Evolutionary conservation across 2,329 filamentous ascomycete species (phyloP), one percentile per base, ranked within the genome.

Genomic region (Juglanconis oblonga): DNA sequence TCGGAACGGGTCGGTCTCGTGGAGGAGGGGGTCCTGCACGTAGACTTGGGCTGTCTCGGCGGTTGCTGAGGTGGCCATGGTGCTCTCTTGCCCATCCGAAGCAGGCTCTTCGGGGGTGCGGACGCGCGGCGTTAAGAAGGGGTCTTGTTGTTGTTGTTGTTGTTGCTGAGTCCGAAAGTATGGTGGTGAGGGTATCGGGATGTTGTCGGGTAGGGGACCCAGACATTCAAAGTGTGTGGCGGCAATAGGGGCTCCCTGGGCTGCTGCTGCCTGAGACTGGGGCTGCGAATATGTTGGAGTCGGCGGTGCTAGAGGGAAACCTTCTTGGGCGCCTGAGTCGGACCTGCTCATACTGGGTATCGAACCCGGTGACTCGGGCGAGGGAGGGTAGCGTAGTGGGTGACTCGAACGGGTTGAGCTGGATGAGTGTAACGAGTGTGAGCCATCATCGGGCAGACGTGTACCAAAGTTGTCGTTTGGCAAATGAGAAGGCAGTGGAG

Each of bases 171-270:
- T 48, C 29, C 49, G 55, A 53, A 60, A 47, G 10, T 52, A 40
- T 2, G 38, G 45, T n/a, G 50, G 55, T 17, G 57, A 51, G 24
- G 76, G 77, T 11, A 79, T 64, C 48, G 71, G 71, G 3, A 83
- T 66, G 56, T 80, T 79, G 45, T 78, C 76, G 0, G 83, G 83
- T 4, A 87, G 66, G 5, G 79, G 78, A 0, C 84, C 84, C 0
- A 85, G 72, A 59, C 81, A 86, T 0, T 86, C 72, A 3, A 86
- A 77, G 17, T 79, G 77, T 3, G 77, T 76, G 1, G 81, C 73
- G 38, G 42, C 35, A 58, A 87, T 84, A 1, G 79, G 78, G 0
- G 77, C 76, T 40, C 77, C 59, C 31, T 62, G 61, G 32, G 49
- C 52, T 47, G 53, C 29, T 14, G 52, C 48, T 17, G 47, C 36